Percentiles rank a stretch among this genome's conserved stretches.
Conservation (phyloP, 225 moss, liverwort and hornwort species). For the Sphagnum tenellum region DNA sequence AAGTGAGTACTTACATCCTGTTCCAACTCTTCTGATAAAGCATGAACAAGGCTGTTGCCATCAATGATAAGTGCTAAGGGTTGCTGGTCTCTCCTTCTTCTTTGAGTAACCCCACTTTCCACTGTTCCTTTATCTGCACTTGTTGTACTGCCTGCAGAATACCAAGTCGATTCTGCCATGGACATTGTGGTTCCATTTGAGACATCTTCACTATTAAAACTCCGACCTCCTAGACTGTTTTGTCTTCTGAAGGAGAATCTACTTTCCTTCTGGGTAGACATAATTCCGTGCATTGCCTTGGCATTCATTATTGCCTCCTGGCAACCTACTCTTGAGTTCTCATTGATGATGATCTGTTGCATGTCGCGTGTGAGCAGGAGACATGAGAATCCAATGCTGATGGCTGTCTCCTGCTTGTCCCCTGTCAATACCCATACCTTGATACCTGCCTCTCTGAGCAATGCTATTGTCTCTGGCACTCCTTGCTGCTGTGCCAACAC, state of each 20-base stretch:
- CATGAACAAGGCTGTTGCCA: constrained; percentile 53
- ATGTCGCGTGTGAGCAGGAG: constrained; percentile 44
- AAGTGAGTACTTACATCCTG: constrained; percentile 32
- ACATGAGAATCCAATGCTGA: constrained; percentile 46
- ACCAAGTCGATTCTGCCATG: constrained; percentile 3
- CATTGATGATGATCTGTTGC: constrained; percentile 44
- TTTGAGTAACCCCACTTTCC: constrained; percentile 1
- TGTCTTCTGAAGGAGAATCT: constrained; percentile 9
- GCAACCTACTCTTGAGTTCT: constrained; percentile 22
- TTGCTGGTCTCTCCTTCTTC: constrained; percentile 9
- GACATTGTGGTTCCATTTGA: constrained; percentile 1
- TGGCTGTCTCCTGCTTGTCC: constrained; percentile 50
- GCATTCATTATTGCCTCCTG: constrained; percentile 28
- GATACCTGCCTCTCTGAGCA: constrained; percentile 32
- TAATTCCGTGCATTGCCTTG: constrained; percentile 17
- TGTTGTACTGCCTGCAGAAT: constrained; percentile 6
- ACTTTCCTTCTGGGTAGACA: constrained; percentile 6
- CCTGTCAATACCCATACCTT: constrained; percentile 39
- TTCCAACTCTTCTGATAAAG: constrained; percentile 35
- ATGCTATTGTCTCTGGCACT: constrained; percentile 37
- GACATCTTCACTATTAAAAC: constrained; percentile 6
- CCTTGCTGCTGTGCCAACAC: constrained; percentile 11
- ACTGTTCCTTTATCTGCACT: constrained; percentile 1
- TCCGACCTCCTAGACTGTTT: constrained; percentile 16
- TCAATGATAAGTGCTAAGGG: constrained; percentile 45